These are phyloP conservation scores for Pharnaceum exiguum DNA, from an alignment of 148 eudicot genomes.

Conservation along the genomic window DNA sequence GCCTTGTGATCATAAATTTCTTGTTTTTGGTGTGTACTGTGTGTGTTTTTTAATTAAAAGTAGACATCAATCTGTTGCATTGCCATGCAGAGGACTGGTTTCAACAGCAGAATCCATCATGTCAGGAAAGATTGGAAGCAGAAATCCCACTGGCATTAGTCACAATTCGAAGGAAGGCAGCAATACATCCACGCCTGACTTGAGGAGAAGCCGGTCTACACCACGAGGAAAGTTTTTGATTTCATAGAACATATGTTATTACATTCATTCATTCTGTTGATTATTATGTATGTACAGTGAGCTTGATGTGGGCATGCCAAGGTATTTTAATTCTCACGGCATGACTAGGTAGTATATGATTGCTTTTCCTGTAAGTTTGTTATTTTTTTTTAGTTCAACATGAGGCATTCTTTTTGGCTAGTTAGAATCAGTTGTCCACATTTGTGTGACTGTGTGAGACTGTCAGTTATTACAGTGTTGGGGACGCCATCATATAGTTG, in stretches of 20 bases:
- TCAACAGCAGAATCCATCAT: conserved; percentile 35
- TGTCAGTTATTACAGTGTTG: too few relatives aligned
- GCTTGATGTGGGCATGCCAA: conserved; percentile 18
- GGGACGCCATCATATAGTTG: too few relatives aligned
- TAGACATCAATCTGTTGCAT: conserved; percentile 1
- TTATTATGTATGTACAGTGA: conserved; percentile 14
- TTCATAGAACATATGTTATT: neutral
- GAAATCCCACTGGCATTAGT: conserved; percentile 27
- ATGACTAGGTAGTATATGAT: conserved; percentile 9
- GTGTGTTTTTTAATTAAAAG: neutral
- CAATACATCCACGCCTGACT: conserved; percentile 34
- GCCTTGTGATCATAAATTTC: too few relatives aligned
- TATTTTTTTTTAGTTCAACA: conserved; percentile 6
- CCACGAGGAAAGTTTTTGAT: conserved; percentile 69
- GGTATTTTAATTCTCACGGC: conserved; percentile 3
- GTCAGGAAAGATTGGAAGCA: conserved; percentile 35
- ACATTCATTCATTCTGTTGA: conserved; percentile 3
- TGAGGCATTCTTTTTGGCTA: neutral
- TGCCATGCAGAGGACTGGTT: conserved; percentile 38
- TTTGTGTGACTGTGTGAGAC: too few relatives aligned
- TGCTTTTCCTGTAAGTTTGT: conserved; percentile 9
- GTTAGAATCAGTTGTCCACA: neutral
- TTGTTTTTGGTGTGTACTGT: neutral
- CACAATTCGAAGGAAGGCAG: conserved; percentile 43
- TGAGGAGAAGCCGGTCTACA: conserved; percentile 73